Percentiles rank a stretch among this genome's conserved stretches.
Conservation (phyloP, 306 rosid genomes). For the Arachis stenosperma region DNA sequence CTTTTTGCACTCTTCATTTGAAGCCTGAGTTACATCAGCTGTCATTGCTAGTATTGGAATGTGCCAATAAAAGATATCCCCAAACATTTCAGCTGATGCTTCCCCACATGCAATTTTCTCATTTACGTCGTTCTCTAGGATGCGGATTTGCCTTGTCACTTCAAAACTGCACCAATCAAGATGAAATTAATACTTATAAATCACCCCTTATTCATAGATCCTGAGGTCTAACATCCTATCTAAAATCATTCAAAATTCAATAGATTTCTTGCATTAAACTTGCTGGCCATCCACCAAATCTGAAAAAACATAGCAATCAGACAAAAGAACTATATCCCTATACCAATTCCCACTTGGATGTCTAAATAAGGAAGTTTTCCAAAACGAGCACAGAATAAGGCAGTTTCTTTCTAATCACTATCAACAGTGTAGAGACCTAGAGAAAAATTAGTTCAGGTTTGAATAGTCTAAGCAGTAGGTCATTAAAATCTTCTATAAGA, state of each 20-base stretch:
- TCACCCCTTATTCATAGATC: slow-evolving; percentile 5
- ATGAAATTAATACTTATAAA: slow-evolving; percentile 27
- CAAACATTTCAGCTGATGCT: slow-evolving; percentile 59
- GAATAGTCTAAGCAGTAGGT: slow-evolving; percentile 3
- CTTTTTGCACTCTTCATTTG: slow-evolving; percentile 77
- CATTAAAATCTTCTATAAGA: not conserved
- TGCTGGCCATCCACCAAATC: not conserved
- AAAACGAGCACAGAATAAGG: not conserved
- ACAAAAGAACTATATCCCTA: not conserved
- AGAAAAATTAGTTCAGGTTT: not conserved
- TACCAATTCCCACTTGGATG: not conserved
- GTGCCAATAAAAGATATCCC: slow-evolving; percentile 69
- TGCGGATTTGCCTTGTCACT: slow-evolving; percentile 71
- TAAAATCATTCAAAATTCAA: slow-evolving; percentile 21
- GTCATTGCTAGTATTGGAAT: slow-evolving; percentile 94
- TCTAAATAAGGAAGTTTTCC: not conserved
- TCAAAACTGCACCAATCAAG: slow-evolving; percentile 64
- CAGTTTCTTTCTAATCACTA: not conserved
- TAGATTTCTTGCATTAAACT: not conserved
- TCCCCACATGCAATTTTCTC: slow-evolving; percentile 63
- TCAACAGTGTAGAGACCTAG: not conserved
- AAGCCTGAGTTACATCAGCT: slow-evolving; percentile 81
- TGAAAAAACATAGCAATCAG: not conserved
- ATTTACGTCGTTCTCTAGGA: slow-evolving; percentile 60
- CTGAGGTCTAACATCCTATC: slow-evolving; percentile 26